A percentile compares a stretch with the other conserved stretches of the same genome.
Conservation (phyloP, 2,329 filamentous ascomycete species). For the Tolypocladium ovalisporum region DNA sequence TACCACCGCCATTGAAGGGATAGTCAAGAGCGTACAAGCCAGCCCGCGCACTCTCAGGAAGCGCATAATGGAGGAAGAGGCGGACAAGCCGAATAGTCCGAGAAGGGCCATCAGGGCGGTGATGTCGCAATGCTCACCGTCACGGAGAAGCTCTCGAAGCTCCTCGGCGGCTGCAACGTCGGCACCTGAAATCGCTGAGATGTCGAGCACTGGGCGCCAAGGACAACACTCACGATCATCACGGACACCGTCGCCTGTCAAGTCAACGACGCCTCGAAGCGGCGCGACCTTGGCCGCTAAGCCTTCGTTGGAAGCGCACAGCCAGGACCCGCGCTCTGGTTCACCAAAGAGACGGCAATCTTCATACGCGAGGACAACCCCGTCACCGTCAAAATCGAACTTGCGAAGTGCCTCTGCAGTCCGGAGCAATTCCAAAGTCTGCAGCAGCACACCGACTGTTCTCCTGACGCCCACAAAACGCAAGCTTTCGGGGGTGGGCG, state of each 20-base stretch:
- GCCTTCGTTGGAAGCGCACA: not conserved
- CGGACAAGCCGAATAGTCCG: constrained; percentile 34
- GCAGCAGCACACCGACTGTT: constrained; percentile 50
- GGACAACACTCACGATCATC: constrained; percentile 12
- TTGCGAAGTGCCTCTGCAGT: constrained; percentile 33
- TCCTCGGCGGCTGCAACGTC: constrained; percentile 18
- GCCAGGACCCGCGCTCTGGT: not conserved
- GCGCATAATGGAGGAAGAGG: constrained; percentile 48
- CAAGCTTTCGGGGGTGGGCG: constrained; percentile 55
- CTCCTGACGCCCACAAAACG: constrained; percentile 42
- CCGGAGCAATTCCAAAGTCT: constrained; percentile 40
- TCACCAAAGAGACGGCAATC: constrained; percentile 5
- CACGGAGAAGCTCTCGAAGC: constrained; percentile 6
- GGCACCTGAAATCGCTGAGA: constrained; percentile 39
- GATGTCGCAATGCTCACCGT: constrained; percentile 10
- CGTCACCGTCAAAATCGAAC: constrained; percentile 7
- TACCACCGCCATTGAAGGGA: constrained; percentile 52
- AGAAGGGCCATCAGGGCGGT: constrained; percentile 23
- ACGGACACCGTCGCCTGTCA: constrained; percentile 7
- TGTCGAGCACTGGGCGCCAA: constrained; percentile 34
- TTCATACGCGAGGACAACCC: constrained; percentile 6
- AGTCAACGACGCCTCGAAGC: constrained; percentile 4
- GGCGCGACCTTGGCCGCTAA: not conserved
- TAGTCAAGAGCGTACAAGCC: constrained; percentile 32
- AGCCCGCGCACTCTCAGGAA: constrained; percentile 31